phyloP scores from a whole-genome alignment of 441 rosid species.

The Corymbia citriodora region DNA sequence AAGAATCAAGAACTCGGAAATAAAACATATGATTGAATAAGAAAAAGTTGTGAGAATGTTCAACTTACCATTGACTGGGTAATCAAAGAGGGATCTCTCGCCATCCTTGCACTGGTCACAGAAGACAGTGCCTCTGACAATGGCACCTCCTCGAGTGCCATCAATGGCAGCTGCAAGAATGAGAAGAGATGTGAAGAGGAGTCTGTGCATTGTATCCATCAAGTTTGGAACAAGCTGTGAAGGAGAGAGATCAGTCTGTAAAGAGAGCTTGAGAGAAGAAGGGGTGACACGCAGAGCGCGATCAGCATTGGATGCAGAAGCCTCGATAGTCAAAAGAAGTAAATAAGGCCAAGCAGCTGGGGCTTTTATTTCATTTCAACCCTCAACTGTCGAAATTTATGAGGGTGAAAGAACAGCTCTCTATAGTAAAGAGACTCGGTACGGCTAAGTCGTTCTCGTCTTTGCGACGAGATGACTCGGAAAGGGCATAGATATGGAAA shows the following conservation, averaged over 20 bases:
- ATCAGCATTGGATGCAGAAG: neutral
- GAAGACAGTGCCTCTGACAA: slow-evolving; percentile 69
- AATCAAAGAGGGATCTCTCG: slow-evolving; percentile 58
- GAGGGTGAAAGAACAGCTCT: neutral
- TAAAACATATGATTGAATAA: neutral
- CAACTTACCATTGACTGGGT: slow-evolving; percentile 59
- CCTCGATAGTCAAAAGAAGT: neutral
- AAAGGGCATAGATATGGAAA: neutral
- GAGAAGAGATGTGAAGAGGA: slow-evolving; percentile 34
- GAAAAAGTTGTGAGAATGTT: neutral
- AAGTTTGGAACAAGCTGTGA: neutral
- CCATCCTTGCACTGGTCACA: slow-evolving; percentile 97
- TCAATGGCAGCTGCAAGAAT: slow-evolving; percentile 38
- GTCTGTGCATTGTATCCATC: slow-evolving; percentile 39
- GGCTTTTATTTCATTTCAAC: slow-evolving; percentile 1
- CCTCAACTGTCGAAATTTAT: slow-evolving; percentile 34
- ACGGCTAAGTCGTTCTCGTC: slow-evolving; percentile 3
- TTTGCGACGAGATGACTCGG: neutral
- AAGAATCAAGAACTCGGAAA: neutral
- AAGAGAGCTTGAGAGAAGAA: neutral
- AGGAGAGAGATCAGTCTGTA: neutral
- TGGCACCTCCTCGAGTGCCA: slow-evolving; percentile 45
- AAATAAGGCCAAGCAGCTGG: neutral
- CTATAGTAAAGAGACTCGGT: neutral
- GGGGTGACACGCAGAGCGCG: neutral